phyloP scores from a whole-genome alignment of 2,329 filamentous ascomycete species.

The Fusarium sp. region DNA sequence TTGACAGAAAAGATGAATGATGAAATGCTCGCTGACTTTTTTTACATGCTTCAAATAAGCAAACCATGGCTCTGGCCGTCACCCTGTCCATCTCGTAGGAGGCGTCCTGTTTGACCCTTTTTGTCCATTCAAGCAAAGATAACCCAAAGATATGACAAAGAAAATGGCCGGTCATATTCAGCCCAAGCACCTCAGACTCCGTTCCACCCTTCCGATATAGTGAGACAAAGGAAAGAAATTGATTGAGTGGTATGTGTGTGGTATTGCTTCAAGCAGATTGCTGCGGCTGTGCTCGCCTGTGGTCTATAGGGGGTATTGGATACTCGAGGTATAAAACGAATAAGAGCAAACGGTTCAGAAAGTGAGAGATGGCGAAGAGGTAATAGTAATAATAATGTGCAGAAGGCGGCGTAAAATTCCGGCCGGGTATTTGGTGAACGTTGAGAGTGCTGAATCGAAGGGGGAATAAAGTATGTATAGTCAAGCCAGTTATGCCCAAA shows the following conservation, averaged over 20 bases:
- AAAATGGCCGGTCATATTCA: constrained; percentile 39
- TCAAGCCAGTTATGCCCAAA: constrained; percentile 41
- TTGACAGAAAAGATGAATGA: constrained; percentile 22
- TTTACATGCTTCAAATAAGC: constrained; percentile 36
- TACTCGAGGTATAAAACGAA: constrained; percentile 46
- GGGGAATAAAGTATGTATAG: constrained; percentile 45
- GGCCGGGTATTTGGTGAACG: constrained; percentile 46
- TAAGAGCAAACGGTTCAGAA: constrained; percentile 35
- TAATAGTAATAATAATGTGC: constrained; percentile 37
- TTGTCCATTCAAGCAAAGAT: constrained; percentile 29
- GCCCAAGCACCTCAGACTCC: constrained; percentile 44
- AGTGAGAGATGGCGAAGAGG: constrained; percentile 35
- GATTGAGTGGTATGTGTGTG: constrained; percentile 43
- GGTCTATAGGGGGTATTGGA: constrained; percentile 55
- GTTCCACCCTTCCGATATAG: constrained; percentile 41
- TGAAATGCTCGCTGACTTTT: constrained; percentile 41
- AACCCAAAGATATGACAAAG: constrained; percentile 30
- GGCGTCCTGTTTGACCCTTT: constrained; percentile 36
- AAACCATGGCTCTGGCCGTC: constrained; percentile 28
- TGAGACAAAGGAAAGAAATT: constrained; percentile 48
- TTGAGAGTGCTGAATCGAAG: constrained; percentile 43
- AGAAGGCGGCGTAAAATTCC: constrained; percentile 35
- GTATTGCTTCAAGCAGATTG: constrained; percentile 47
- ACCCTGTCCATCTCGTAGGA: constrained; percentile 10
- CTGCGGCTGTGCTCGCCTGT: constrained; percentile 46